Evolutionary conservation across 2,329 filamentous ascomycete genomes (phyloP).

Genomic region (Calonectria pteridis): DNA sequence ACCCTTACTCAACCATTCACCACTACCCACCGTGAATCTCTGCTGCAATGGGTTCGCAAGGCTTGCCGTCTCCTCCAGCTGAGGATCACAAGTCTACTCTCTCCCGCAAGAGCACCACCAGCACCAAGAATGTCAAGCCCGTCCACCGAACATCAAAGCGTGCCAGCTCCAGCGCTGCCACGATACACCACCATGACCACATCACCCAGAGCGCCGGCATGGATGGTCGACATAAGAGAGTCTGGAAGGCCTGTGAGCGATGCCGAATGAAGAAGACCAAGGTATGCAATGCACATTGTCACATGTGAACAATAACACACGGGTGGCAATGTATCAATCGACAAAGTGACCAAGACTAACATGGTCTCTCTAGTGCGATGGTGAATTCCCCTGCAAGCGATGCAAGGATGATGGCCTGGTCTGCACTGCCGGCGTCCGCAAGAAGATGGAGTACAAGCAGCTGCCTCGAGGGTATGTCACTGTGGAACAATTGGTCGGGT

Average conservation of each 20-base stretch:
- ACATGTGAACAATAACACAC: constrained; percentile 15
- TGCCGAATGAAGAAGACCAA: constrained; percentile 80
- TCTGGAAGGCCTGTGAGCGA: constrained; percentile 76
- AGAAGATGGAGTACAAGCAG: constrained; percentile 78
- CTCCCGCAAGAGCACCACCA: constrained; percentile 54
- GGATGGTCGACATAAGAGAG: constrained; percentile 72
- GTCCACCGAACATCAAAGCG: constrained; percentile 66
- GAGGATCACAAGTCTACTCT: constrained; percentile 58
- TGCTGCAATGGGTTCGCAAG: constrained; percentile 61
- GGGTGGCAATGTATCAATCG: constrained; percentile 21
- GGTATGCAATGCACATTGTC: constrained; percentile 53
- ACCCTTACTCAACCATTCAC: constrained; percentile 5
- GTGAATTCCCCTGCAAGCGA: constrained; percentile 75
- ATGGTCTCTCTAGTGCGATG: constrained; percentile 65
- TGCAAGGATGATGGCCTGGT: constrained; percentile 75
- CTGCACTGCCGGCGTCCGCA: constrained; percentile 72
- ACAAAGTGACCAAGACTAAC: neutral
- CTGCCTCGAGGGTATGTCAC: constrained; percentile 68
- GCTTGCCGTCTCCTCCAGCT: constrained; percentile 65
- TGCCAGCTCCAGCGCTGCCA: constrained; percentile 54
- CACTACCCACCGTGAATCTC: constrained; percentile 23
- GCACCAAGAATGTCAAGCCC: constrained; percentile 62
- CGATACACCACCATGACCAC: constrained; percentile 54
- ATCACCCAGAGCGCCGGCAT: constrained; percentile 51
- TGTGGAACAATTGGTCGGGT: neutral